Evolutionary conservation across 352 stramenopile species (phyloP), one percentile per base, ranked within the genome.

Genomic region (Globisporangium apiculatum): DNA sequence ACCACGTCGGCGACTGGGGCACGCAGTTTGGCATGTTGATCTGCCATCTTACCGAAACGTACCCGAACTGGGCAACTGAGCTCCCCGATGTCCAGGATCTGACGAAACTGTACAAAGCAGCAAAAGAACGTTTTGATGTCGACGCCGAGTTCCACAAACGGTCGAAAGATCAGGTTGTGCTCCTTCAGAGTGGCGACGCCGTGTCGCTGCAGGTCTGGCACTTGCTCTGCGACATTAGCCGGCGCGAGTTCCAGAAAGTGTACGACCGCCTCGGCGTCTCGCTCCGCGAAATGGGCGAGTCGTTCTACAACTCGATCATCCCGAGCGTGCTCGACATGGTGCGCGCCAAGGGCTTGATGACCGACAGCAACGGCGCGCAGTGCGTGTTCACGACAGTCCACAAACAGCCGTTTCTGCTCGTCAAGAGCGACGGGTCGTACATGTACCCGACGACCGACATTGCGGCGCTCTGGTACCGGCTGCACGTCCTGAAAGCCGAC

Each of bases 11-110:
- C 14, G 85, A 94, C 67, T 91, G 82, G 85, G 85, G 85, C 43
- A 92, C 85, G 12, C 97, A 99, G 74, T 99, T 99, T 67, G 98
- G 97, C 48, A 99, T 99, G 98, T 84, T 99, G 11, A 99, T 99
- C 73, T 96, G 97, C 68, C 97, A 99, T 74, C 81, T 99, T 51
- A 97, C 18, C 97, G 56, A 99, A 66, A 95, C 95, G 62, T 99
- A 98, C 76, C 97, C 58, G 69, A 97, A 74, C 76, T 98, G 77
- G 84, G 79, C 97, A 66, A 67, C 80, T 49, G 67, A 94, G 87
- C 71, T 96, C 64, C 94, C 96, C 14, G 96, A 99, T 66, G 98
- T 99, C 69, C 94, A 80, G 18, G 96, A 99, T 73, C 77, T 99
- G 53, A 99, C 97, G 17, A 72, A 84, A 24, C 18, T 24, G 18